phyloP scores from a whole-genome alignment of 306 rosid species.

The Vicia villosa region DNA sequence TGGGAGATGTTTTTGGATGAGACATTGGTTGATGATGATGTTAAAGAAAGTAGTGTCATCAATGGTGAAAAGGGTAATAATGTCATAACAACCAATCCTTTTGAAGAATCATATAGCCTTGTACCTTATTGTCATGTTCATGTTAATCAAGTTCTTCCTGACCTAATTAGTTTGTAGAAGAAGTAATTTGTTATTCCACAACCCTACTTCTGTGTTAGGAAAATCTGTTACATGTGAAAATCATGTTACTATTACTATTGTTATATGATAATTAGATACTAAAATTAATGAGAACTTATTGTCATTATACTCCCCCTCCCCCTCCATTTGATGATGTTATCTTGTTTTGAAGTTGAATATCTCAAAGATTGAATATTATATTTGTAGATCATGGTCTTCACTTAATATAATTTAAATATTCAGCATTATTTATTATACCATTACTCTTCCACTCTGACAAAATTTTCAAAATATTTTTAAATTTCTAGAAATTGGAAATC shows the following conservation, averaged over 20 bases:
- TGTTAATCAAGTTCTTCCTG: slow-evolving; percentile 55
- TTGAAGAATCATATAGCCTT: slow-evolving; percentile 41
- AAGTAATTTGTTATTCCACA: neutral
- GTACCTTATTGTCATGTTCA: slow-evolving; percentile 33
- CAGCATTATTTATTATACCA: too few relatives aligned
- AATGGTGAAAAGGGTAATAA: slow-evolving; percentile 14
- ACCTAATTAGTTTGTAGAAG: slow-evolving; percentile 71
- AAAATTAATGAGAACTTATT: neutral
- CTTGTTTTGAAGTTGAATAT: slow-evolving; percentile 23
- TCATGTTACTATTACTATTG: slow-evolving; percentile 2
- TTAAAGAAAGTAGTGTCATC: neutral
- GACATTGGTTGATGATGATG: slow-evolving; percentile 2
- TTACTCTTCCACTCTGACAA: too few relatives aligned
- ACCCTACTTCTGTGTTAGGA: neutral
- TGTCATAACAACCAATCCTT: slow-evolving; percentile 37
- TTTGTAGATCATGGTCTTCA: neutral
- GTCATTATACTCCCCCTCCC: neutral
- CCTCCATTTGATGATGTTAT: neutral
- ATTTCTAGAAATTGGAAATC: too few relatives aligned
- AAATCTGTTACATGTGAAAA: neutral
- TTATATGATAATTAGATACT: slow-evolving; percentile 19
- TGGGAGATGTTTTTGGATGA: slow-evolving; percentile 86
- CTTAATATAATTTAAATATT: neutral
- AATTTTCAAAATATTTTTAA: too few relatives aligned
- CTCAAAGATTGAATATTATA: neutral